A percentile compares a stretch with the other conserved stretches of the same genome.
phyloP scores from a whole-genome alignment of 257 asterid species.

The Coffea canephora region DNA sequence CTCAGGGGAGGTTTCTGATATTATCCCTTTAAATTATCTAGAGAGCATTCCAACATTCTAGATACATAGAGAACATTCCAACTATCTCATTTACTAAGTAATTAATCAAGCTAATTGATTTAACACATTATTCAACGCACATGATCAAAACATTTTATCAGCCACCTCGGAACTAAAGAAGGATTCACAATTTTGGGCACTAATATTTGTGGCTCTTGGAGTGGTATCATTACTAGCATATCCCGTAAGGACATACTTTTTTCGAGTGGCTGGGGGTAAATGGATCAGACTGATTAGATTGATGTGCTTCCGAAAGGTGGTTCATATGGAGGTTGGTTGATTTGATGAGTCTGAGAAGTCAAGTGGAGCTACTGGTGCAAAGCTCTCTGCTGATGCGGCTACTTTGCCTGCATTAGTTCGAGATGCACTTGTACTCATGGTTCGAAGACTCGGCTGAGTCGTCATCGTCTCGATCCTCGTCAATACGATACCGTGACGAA shows the following conservation, averaged over 20 bases:
- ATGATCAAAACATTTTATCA: slow-evolving; percentile 59
- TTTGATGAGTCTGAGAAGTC: slow-evolving; percentile 78
- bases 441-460: no score
- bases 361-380: slow-evolving; percentile 78
- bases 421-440: slow-evolving; percentile 50
- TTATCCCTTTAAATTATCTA: no score
- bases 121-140: no score
- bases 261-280: slow-evolving; percentile 74
- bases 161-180: slow-evolving; percentile 46
- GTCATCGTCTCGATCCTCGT: no score
- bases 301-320: slow-evolving; percentile 84
- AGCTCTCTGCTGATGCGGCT: slow-evolving; percentile 87
- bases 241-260: slow-evolving; percentile 74
- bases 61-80: no score
- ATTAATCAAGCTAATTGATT: no score
- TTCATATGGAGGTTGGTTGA: slow-evolving; percentile 83
- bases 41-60: no score
- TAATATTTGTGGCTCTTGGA: slow-evolving; percentile 72
- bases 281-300: slow-evolving; percentile 64
- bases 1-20: no score
- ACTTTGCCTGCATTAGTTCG: slow-evolving; percentile 74
- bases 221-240: slow-evolving; percentile 57
- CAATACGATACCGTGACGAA: no score
- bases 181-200: slow-evolving; percentile 73
- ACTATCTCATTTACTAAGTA: no score